phyloP scores from a whole-genome alignment of 2,329 filamentous ascomycete genomes.

The Penicillium sp. region DNA sequence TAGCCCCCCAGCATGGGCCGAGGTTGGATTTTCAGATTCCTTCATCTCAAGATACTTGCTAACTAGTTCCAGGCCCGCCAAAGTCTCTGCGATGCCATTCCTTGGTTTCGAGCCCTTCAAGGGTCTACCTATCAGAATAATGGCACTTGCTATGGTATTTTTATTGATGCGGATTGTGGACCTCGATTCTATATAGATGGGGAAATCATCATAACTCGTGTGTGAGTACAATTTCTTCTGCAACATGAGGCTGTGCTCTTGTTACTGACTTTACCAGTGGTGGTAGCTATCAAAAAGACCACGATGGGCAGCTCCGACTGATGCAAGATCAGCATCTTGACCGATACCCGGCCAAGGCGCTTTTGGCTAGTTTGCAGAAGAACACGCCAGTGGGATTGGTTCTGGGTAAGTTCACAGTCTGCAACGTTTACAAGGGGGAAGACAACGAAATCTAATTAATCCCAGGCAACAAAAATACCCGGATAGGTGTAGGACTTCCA shows the following conservation, averaged over 20 bases:
- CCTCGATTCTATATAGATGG: slow-evolving; percentile 59
- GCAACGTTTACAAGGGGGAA: too few relatives aligned
- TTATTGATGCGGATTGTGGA: slow-evolving; percentile 59
- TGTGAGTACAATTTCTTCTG: slow-evolving; percentile 46
- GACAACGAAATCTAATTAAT: background rate
- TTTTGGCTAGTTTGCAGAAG: background rate
- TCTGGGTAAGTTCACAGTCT: background rate
- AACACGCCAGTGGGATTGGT: background rate
- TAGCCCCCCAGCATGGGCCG: background rate
- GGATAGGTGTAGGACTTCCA: slow-evolving; percentile 43
- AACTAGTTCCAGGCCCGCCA: background rate
- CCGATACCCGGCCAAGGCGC: background rate
- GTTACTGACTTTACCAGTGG: slow-evolving; percentile 42
- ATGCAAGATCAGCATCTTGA: background rate
- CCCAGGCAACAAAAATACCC: background rate
- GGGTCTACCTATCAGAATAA: slow-evolving; percentile 40
- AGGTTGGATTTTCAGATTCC: background rate
- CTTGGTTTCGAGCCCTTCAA: slow-evolving; percentile 63
- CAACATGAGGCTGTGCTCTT: background rate
- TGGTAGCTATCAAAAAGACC: slow-evolving; percentile 53
- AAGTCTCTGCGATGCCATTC: slow-evolving; percentile 62
- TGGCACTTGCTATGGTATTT: slow-evolving; percentile 54
- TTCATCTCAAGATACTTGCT: background rate
- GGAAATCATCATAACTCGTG: slow-evolving; percentile 63
- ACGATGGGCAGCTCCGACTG: slow-evolving; percentile 32